Base-by-base conservation (phyloP, 805 yeast species). In the Lachancea cidri region DNA sequence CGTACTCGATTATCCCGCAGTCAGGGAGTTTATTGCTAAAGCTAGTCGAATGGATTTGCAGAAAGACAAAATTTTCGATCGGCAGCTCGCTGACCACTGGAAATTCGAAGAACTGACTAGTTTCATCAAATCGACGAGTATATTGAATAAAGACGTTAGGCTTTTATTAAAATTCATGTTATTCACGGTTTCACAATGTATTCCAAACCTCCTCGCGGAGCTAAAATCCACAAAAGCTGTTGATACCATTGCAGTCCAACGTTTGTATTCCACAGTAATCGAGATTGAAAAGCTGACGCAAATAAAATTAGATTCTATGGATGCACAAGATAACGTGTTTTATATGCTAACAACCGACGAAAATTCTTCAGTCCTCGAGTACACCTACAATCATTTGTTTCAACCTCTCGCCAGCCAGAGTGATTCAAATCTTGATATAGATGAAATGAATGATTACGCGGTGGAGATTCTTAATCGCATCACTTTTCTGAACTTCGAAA, bases 51-150 rank as follows among this genome's bases (percentile, higher is more conserved):
- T 39, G 5, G 37, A 39, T 7, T 18, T n/a, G 5, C 29, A 34
- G 37, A 39, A 33, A 19, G 34, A 39, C 4, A 19, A 9, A 17
- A 25, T 39, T 13, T 13, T 39, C 30, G 13, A 33, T 8, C 14
- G 15, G 16, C 14, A 33, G 20, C 5, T 33, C n/a, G 37, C 42
- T 11, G 29, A 39, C 6, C 37, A 33, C 11, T 25, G 35, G 14
- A 8, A 25, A 13, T 27, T 24, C 4, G 9, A 14, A 14, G 35
- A 18, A 11, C 15, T 33, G 42, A 13, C 19, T 11, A 16, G n/a
- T 33, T 13, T 17, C 20, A 14, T 9, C 8, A 27, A 18, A 4
- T 3, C n/a, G 20, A n/a, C 15, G 3, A 19, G 4, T 17, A n/a
- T 13, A n/a, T 17, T 17, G 18, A 14, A 17, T n/a, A 18, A 6